Evolutionary conservation across 257 asterid genomes (phyloP).

Genomic region (Solanum sparsipilum): DNA sequence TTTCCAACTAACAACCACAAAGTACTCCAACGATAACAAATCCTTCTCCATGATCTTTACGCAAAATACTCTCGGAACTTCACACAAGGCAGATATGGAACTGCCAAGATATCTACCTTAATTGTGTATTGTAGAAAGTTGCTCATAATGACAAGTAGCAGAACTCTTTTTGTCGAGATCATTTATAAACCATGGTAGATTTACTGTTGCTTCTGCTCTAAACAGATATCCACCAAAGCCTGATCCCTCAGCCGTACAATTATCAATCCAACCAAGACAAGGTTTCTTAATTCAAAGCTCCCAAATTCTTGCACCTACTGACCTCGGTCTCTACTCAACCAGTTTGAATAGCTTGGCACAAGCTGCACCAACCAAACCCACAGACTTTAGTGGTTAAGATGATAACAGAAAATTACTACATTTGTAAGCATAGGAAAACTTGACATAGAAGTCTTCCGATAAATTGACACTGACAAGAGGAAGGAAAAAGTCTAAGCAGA

Average conservation of each 20-base stretch:
- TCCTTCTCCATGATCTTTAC: background rate
- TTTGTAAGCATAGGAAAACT: background rate
- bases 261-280: conserved; percentile 35
- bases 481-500: background rate
- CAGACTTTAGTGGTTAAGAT: background rate
- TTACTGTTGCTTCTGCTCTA: conserved; percentile 18
- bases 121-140: conserved; percentile 6
- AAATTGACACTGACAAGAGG: background rate
- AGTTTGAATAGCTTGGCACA: conserved; percentile 67
- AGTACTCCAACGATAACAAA: background rate
- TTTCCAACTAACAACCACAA: conserved; percentile 4
- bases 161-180: conserved; percentile 13
- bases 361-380: conserved; percentile 24
- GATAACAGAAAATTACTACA: background rate
- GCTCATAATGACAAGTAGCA: conserved; percentile 29
- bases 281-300: conserved; percentile 28
- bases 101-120: conserved; percentile 2
- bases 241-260: conserved; percentile 18
- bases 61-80: background rate
- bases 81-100: conserved; percentile 3
- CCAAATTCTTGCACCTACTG: conserved; percentile 38
- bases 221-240: conserved; percentile 24
- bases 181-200: conserved; percentile 24
- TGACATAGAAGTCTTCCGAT: background rate
- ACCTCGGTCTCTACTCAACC: conserved; percentile 47